Percentiles rank a stretch among this genome's conserved stretches.
phyloP scores from a whole-genome alignment of 768 basidiomycete genomes.

The Russula sp. region DNA sequence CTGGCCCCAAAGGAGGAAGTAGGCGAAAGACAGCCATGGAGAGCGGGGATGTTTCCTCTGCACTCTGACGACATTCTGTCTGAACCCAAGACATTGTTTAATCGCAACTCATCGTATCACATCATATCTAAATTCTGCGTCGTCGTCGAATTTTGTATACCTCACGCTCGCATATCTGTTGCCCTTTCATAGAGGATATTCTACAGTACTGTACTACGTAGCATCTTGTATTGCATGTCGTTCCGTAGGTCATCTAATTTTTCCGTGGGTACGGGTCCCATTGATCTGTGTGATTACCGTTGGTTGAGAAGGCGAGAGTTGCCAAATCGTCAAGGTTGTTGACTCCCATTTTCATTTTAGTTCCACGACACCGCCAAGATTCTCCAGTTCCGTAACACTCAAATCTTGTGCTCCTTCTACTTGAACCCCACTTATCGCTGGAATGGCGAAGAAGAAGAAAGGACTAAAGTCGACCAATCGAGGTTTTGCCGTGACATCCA shows the following conservation, averaged over 20 bases:
- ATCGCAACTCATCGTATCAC: slow-evolving; percentile 19
- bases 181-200: slow-evolving; percentile 24
- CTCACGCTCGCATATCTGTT: slow-evolving; percentile 22
- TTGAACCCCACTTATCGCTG: slow-evolving; percentile 8
- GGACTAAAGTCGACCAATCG: slow-evolving; percentile 71
- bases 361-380: neutral
- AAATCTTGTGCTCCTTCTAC: slow-evolving; percentile 22
- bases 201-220: slow-evolving; percentile 28
- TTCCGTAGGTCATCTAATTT: slow-evolving; percentile 32
- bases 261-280: slow-evolving; percentile 16
- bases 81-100: slow-evolving; percentile 16
- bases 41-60: slow-evolving; percentile 25
- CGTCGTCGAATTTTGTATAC: slow-evolving; percentile 24
- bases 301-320: neutral
- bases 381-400: slow-evolving; percentile 5
- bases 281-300: neutral
- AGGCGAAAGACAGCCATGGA: slow-evolving; percentile 32
- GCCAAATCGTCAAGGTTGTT: neutral
- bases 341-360: neutral
- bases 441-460: slow-evolving; percentile 85
- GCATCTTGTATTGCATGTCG: slow-evolving; percentile 25
- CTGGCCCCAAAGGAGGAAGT: slow-evolving; percentile 29
- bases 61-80: slow-evolving; percentile 12
- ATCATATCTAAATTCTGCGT: slow-evolving; percentile 20
- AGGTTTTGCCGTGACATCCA: slow-evolving; percentile 78